Percentiles rank a stretch among this genome's conserved stretches.
Evolutionary conservation across 2,329 filamentous ascomycete genomes (phyloP).

Genomic region (Nigrospora sphaerica): DNA sequence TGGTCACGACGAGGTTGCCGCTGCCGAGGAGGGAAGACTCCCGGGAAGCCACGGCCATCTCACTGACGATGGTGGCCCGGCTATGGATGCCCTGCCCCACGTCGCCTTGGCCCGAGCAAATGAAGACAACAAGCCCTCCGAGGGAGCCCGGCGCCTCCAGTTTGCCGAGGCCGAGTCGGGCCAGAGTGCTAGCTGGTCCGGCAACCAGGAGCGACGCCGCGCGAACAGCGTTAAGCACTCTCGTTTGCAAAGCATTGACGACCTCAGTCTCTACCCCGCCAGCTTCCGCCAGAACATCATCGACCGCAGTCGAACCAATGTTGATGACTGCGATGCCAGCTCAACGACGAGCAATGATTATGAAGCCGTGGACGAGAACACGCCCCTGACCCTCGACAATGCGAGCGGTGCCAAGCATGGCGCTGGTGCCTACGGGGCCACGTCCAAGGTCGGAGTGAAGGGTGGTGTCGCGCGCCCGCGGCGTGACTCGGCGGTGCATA

Average conservation of each 20-base stretch:
- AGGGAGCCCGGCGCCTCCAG: conserved; percentile 30
- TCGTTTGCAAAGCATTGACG: conserved; percentile 58
- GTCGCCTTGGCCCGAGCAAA: conserved; percentile 45
- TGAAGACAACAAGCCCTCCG: conserved; percentile 21
- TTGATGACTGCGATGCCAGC: conserved; percentile 49
- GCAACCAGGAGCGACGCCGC: conserved; percentile 36
- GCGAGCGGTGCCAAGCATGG: conserved; percentile 14
- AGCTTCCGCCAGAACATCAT: conserved; percentile 92
- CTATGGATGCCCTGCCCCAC: conserved; percentile 57
- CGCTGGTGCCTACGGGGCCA: conserved; percentile 18
- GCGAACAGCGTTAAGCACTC: conserved; percentile 43
- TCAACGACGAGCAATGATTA: conserved; percentile 23
- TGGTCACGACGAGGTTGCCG: conserved; percentile 24
- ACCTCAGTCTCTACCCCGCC: conserved; percentile 81
- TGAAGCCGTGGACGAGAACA: conserved; percentile 25
- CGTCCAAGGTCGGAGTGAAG: not conserved
- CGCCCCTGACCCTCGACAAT: conserved; percentile 25
- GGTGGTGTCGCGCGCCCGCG: conserved; percentile 20
- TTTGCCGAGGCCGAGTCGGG: conserved; percentile 26
- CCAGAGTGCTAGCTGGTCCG: conserved; percentile 19
- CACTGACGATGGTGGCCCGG: conserved; percentile 51
- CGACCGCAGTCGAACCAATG: conserved; percentile 61
- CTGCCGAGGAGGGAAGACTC: conserved; percentile 45
- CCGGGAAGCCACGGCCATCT: conserved; percentile 32
- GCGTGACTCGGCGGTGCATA: conserved; percentile 52